Conservation (phyloP, 768 basidiomycete species). For the Boletus huronensis region DNA sequence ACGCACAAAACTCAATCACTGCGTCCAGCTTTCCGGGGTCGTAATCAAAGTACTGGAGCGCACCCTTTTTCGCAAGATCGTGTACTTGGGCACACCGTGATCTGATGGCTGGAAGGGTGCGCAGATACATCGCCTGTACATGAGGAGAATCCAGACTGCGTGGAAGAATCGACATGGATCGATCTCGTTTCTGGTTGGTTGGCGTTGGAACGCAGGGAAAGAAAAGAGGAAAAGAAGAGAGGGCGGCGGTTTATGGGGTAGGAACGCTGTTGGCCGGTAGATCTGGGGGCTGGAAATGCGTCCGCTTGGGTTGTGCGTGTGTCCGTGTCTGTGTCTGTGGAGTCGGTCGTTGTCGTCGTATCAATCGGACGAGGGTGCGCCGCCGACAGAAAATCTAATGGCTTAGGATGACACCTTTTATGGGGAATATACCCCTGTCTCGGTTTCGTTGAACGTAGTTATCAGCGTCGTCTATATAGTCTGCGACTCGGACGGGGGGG, state of each 20-base stretch:
- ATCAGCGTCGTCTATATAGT: not conserved
- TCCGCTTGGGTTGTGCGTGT: not conserved
- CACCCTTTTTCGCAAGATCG: constrained; percentile 67
- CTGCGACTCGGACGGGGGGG: no score
- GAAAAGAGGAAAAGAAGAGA: not conserved
- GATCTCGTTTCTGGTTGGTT: not conserved
- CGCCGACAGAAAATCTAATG: not conserved
- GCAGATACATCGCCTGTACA: constrained; percentile 58
- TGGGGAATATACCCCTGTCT: constrained; percentile 9
- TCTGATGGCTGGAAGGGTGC: constrained; percentile 85
- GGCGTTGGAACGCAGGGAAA: not conserved
- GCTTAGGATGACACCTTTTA: not conserved
- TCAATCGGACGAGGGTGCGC: not conserved
- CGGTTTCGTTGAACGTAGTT: no score
- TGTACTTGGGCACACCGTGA: constrained; percentile 79
- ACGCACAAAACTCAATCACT: constrained; percentile 70
- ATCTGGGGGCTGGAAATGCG: not conserved
- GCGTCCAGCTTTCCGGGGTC: constrained; percentile 69
- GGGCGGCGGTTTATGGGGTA: not conserved
- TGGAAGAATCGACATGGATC: constrained; percentile 6
- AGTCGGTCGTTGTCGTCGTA: not conserved
- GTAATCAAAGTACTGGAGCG: constrained; percentile 84
- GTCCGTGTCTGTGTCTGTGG: not conserved
- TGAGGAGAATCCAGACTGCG: constrained; percentile 11
- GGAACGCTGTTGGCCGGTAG: not conserved